Percentiles rank a stretch among this genome's conserved stretches.
Evolutionary conservation across 2,329 filamentous ascomycete species (phyloP).

Genomic region (Blastomyces gilchristii): DNA sequence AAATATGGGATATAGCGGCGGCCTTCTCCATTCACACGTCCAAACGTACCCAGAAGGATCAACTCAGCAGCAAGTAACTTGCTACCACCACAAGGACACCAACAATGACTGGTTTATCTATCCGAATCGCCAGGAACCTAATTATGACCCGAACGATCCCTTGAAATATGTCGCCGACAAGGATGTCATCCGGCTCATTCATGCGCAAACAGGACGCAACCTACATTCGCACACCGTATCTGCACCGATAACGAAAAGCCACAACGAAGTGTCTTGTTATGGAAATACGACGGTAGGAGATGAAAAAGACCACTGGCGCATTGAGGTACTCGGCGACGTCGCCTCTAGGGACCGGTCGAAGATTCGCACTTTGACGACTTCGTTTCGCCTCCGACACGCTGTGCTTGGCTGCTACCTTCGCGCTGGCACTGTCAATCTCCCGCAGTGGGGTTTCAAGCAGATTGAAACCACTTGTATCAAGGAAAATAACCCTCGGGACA

Average conservation of each 20-base stretch:
- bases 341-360: constrained; percentile 74
- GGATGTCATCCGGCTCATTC: constrained; percentile 73
- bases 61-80: constrained; percentile 89
- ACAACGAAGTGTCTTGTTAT: constrained; percentile 90
- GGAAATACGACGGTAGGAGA: constrained; percentile 93
- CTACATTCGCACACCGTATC: constrained; percentile 87
- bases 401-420: constrained; percentile 84
- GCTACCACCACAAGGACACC: constrained; percentile 98
- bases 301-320: constrained; percentile 92
- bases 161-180: constrained; percentile 67
- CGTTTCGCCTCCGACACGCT: constrained; percentile 77
- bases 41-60: constrained; percentile 95
- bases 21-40: constrained; percentile 89
- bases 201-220: constrained; percentile 92
- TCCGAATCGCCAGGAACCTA: constrained; percentile 68
- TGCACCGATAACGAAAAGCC: constrained; percentile 78
- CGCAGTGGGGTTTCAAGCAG: constrained; percentile 99
- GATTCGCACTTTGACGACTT: constrained; percentile 82
- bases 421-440: constrained; percentile 89
- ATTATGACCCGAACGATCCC: constrained; percentile 62
- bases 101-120: constrained; percentile 99
- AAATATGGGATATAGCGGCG: constrained; percentile 98
- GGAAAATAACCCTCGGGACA: constrained; percentile 80
- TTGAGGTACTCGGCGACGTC: constrained; percentile 86
- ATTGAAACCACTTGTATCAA: constrained; percentile 95